Evolutionary conservation across 164 flowering plant species (phyloP), one percentile per base, ranked within the genome.

Genomic region (Brasenia schreberi): DNA sequence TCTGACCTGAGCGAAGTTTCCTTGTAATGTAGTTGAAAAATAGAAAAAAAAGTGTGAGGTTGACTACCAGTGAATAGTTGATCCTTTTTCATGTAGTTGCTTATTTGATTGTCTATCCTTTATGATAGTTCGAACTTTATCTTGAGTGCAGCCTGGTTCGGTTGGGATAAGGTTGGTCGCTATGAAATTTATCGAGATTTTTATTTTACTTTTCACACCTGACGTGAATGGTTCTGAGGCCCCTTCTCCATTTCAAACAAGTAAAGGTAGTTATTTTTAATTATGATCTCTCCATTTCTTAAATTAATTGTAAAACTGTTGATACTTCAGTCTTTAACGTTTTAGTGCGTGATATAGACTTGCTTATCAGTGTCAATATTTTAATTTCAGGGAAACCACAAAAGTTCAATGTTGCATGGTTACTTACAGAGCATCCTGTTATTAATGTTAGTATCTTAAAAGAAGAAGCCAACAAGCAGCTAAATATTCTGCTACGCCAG

Each of bases 171-270:
- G 77, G 80, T 76, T 94, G 80, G 79, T 88, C 75, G 96, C 93
- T 4, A 53, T 94, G 75, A 94, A 94, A 66, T 94, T 94, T 78
- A 69, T 94, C 83, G 99, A 94, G 77, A 85, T 77, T 5, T 80
- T 66, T 73, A 74, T 87, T 64, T 67, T 89, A 64, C 78, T 79
- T 66, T 88, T 87, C 75, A 84, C 93, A 4, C 68, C 87, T 62
- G 96, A 89, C 45, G 66, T 76, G 39, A 70, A 65, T 74, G 85
- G 82, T 68, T 69, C 73, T 64, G 86, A 82, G 64, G 79, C 75
- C 19, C 66, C 71, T 65, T 19, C 17, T 61, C 12, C 63, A 61
- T 7, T n/a, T 10, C 23, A 61, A n/a, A 18, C 39, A 3, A 66
- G 67, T 60, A 87, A 84, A 85, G 97, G 97, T 94, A 87, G 60